Evolutionary conservation across 2,329 filamentous ascomycete species (phyloP).

Genomic region (Polytolypa hystricis): DNA sequence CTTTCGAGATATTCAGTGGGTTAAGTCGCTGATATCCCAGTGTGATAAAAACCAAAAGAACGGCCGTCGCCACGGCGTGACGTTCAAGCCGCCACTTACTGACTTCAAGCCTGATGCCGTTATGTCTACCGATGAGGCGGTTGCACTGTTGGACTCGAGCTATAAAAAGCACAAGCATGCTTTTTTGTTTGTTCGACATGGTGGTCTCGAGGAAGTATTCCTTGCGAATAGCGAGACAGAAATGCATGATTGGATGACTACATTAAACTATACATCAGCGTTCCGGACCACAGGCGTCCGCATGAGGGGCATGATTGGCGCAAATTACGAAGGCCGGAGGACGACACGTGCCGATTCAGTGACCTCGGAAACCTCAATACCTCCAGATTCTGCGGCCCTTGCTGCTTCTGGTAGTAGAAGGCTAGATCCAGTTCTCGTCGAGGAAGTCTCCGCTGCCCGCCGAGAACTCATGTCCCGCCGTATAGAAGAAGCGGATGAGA

Average conservation of each 20-base stretch:
- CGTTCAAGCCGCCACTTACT: slow-evolving; percentile 80
- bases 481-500: slow-evolving; percentile 72
- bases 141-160: slow-evolving; percentile 71
- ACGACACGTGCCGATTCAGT: slow-evolving; percentile 58
- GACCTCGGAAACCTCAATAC: slow-evolving; percentile 41
- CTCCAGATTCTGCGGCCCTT: slow-evolving; percentile 58
- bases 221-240: slow-evolving; percentile 83
- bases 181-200: slow-evolving; percentile 79
- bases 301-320: slow-evolving; percentile 77
- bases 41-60: slow-evolving; percentile 71
- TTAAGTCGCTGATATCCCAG: slow-evolving; percentile 82
- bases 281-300: slow-evolving; percentile 86
- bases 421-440: slow-evolving; percentile 71
- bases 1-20: slow-evolving; percentile 86
- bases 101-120: slow-evolving; percentile 90
- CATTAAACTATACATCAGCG: slow-evolving; percentile 90
- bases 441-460: slow-evolving; percentile 74
- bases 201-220: slow-evolving; percentile 79
- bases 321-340: slow-evolving; percentile 70
- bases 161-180: slow-evolving; percentile 94
- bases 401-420: slow-evolving; percentile 61
- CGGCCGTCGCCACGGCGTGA: slow-evolving; percentile 64
- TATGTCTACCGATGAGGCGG: slow-evolving; percentile 86
- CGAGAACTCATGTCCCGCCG: slow-evolving; percentile 73
- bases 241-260: slow-evolving; percentile 92